phyloP scores from a whole-genome alignment of 108 stramenopile genomes.

The Aurantiochytrium sp. region DNA sequence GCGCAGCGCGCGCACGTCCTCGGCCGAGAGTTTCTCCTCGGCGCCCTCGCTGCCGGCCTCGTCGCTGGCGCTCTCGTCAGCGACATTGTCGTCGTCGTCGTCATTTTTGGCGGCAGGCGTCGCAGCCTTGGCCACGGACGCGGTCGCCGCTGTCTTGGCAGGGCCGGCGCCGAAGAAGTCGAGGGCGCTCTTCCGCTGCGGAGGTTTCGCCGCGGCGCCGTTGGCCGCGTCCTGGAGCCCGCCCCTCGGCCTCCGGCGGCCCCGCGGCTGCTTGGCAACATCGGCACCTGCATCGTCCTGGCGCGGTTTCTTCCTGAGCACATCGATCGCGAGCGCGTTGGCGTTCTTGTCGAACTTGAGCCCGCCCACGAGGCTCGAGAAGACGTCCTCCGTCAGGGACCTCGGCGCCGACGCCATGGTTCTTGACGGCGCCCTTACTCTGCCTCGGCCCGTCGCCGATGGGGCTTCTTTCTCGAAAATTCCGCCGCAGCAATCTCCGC shows the following conservation, averaged over 20 bases:
- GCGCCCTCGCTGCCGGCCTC: not conserved
- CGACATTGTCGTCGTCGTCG: not conserved
- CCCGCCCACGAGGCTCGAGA: not conserved
- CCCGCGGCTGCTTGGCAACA: not conserved
- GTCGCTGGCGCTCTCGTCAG: not conserved
- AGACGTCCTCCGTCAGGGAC: slow-evolving; percentile 25
- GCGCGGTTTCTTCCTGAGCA: not conserved
- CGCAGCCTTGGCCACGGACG: too few species aligned
- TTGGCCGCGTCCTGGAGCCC: too few species aligned
- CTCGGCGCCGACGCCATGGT: not conserved
- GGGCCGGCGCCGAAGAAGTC: not conserved
- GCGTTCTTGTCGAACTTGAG: slow-evolving; percentile 9
- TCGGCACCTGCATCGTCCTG: not conserved
- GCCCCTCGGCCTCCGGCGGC: too few species aligned
- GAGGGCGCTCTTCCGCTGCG: not conserved
- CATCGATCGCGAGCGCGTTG: not conserved
- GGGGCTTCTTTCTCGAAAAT: too few species aligned
- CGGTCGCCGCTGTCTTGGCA: not conserved
- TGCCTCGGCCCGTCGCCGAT: not conserved
- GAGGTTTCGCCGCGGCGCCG: too few species aligned
- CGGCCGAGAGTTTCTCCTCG: not conserved
- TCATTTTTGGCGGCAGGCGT: too few species aligned
- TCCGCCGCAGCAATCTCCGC: too few species aligned
- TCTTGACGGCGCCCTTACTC: not conserved
- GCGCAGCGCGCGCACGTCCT: slow-evolving; percentile 46